Conservation (phyloP, 1,284 basidiomycete genomes). For the Gastroboletus turbinatus region DNA sequence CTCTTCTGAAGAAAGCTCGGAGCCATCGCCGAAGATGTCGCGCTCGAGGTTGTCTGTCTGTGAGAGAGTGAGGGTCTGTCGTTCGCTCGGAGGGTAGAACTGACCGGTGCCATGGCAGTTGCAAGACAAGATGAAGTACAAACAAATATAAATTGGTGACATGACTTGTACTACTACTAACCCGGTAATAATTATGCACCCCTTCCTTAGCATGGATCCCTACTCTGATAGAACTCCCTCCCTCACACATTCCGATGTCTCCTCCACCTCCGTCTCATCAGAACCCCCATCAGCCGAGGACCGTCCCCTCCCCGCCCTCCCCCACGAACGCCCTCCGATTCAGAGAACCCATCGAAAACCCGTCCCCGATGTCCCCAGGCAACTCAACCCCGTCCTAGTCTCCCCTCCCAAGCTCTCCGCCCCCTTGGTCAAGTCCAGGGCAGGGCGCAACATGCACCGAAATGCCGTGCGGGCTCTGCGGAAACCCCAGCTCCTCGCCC, state of each 20-base stretch:
- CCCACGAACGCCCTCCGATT: not conserved
- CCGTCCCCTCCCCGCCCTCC: constrained; percentile 25
- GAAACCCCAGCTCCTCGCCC: constrained; percentile 43
- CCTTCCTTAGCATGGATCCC: constrained; percentile 28
- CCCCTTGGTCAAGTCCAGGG: constrained; percentile 17
- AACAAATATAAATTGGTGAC: constrained; percentile 21
- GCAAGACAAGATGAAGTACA: constrained; percentile 4
- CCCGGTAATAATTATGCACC: not conserved
- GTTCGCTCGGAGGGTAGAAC: not conserved
- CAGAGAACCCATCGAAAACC: not conserved
- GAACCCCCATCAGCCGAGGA: constrained; percentile 15
- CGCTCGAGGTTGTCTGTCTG: constrained; percentile 48
- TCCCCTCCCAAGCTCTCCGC: constrained; percentile 11
- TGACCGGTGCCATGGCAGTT: constrained; percentile 15
- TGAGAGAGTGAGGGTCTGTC: not conserved
- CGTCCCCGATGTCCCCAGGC: not conserved
- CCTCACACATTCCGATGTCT: constrained; percentile 33
- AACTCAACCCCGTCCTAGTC: not conserved
- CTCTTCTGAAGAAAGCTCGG: constrained; percentile 72
- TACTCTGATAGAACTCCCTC: constrained; percentile 30
- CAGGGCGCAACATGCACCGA: constrained; percentile 32
- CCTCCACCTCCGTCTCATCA: constrained; percentile 12
- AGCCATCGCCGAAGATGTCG: constrained; percentile 77
- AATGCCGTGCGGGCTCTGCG: constrained; percentile 33
- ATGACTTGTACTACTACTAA: no score